Base-by-base conservation (phyloP, 2,329 filamentous ascomycete species). In the Fusarium azukiicola region DNA sequence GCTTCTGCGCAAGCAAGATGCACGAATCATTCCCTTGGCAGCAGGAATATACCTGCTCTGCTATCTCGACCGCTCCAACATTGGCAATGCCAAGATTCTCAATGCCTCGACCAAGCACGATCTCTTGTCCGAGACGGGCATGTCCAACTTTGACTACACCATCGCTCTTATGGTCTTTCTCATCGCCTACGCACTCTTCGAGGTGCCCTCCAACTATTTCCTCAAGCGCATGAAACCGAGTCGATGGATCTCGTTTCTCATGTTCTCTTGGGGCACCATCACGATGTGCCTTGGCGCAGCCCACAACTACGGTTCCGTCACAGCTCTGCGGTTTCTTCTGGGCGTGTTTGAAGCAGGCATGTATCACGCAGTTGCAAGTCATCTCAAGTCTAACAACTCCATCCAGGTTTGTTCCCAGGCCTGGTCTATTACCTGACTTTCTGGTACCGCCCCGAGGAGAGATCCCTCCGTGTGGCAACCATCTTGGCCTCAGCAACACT, bases 391-490 rank as follows among this genome's bases (percentile, higher is more conserved):
- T 79, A 46, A 79, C 17, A 91, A 84, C 94, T 94, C 73, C 21
- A 38, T 6, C 1, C 32, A 80, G 79, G 80, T 3, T 27, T 83
- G 2, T 81, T 82, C 23, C 81, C 81, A 1, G 81, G 81, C 8
- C 68, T 83, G 16, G 79, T 82, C 2, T 83, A 83, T 36, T 83
- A 83, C 32, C 87, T 96, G 17, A 96, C 95, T 0, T 92, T 96
- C 74, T 96, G 95, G 90, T 96, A 96, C 85, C 93, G 91, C 21
- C 92, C 92, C 75, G 90, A 92, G n/a, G 95, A 96, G 85, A 90
- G 95, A 11, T 94, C 94, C 3, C 85, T 96, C 9, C 91, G 85
- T 4, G 93, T 96, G 2, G 94, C 94, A 5, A 93, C 95, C 72
- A 91, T 96, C 1, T 93, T 96, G 76, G 91, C 93, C 19, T 92